Evolutionary conservation across 2,329 filamentous ascomycete genomes (phyloP).

Genomic region (Fusarium duplospermum): DNA sequence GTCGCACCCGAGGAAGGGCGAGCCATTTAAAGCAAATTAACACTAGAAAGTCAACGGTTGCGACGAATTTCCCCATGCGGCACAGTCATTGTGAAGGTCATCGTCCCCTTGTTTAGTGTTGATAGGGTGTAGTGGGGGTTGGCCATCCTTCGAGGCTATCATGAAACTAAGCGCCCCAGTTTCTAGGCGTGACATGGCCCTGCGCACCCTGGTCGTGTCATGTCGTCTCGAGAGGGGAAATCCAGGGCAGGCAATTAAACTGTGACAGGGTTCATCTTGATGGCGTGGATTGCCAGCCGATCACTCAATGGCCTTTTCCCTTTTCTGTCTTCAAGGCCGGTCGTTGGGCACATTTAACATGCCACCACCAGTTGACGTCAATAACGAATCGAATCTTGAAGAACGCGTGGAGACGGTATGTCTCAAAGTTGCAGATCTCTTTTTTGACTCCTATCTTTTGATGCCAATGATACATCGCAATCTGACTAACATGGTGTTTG

Average conservation of each 20-base stretch:
- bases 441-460: slow-evolving; percentile 7
- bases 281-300: slow-evolving; percentile 20
- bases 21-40: slow-evolving; percentile 41
- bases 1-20: slow-evolving; percentile 27
- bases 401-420: slow-evolving; percentile 8
- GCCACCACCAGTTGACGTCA: slow-evolving; percentile 4
- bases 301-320: slow-evolving; percentile 19
- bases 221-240: slow-evolving; percentile 34
- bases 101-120: slow-evolving; percentile 38
- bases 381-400: background rate
- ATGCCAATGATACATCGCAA: slow-evolving; percentile 8
- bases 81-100: slow-evolving; percentile 23
- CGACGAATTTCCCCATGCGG: slow-evolving; percentile 16
- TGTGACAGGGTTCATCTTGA: slow-evolving; percentile 19
- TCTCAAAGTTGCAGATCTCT: slow-evolving; percentile 19
- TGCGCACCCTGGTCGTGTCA: slow-evolving; percentile 19
- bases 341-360: slow-evolving; percentile 5
- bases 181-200: slow-evolving; percentile 23
- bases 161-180: slow-evolving; percentile 39
- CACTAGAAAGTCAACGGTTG: slow-evolving; percentile 8
- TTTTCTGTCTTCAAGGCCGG: background rate
- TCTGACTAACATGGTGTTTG: slow-evolving; percentile 4
- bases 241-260: slow-evolving; percentile 37
- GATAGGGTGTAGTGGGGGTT: slow-evolving; percentile 35
- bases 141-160: slow-evolving; percentile 35